phyloP scores from a whole-genome alignment of 2,329 filamentous ascomycete species.

The Fonsecaea nubica region DNA sequence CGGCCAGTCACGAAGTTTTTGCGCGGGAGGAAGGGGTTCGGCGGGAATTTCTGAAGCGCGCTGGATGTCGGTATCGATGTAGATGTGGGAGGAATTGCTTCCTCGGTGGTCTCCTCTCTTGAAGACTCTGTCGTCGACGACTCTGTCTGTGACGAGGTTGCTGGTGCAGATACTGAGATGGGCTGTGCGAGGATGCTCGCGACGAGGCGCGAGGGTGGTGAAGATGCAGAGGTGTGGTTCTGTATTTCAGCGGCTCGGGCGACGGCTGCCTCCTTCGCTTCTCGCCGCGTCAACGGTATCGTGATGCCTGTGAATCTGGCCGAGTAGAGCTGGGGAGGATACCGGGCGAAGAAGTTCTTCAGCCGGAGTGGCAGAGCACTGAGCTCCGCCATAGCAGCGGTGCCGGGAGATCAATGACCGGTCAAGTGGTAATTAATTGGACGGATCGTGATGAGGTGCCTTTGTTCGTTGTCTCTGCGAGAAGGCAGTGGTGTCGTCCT shows the following conservation, averaged over 20 bases:
- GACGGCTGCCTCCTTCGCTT: constrained; percentile 32
- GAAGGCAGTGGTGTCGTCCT: not conserved
- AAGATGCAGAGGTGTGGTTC: constrained; percentile 2
- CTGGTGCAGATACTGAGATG: constrained; percentile 10
- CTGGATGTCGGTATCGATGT: constrained; percentile 48
- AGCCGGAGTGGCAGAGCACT: constrained; percentile 73
- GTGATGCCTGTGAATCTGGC: constrained; percentile 43
- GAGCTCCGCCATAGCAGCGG: constrained; percentile 23
- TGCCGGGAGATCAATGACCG: not conserved
- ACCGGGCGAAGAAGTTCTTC: constrained; percentile 85
- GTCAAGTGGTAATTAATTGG: not conserved
- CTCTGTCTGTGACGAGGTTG: constrained; percentile 32
- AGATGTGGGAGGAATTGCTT: constrained; percentile 38
- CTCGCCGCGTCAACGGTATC: constrained; percentile 37
- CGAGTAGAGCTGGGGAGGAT: constrained; percentile 70
- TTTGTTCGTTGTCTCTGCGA: not conserved
- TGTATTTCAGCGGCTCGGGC: constrained; percentile 14
- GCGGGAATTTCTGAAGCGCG: constrained; percentile 51
- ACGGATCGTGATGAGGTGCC: not conserved
- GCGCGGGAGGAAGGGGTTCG: constrained; percentile 81
- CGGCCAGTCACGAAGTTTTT: constrained; percentile 79
- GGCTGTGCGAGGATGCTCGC: constrained; percentile 16
- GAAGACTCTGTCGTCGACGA: constrained; percentile 59
- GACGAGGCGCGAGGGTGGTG: not conserved
- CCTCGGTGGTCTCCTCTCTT: constrained; percentile 57